A percentile compares a stretch with the other conserved stretches of the same genome.
phyloP scores from a whole-genome alignment of 2,329 filamentous ascomycete genomes.

The Nothomitra cinnamomea region DNA sequence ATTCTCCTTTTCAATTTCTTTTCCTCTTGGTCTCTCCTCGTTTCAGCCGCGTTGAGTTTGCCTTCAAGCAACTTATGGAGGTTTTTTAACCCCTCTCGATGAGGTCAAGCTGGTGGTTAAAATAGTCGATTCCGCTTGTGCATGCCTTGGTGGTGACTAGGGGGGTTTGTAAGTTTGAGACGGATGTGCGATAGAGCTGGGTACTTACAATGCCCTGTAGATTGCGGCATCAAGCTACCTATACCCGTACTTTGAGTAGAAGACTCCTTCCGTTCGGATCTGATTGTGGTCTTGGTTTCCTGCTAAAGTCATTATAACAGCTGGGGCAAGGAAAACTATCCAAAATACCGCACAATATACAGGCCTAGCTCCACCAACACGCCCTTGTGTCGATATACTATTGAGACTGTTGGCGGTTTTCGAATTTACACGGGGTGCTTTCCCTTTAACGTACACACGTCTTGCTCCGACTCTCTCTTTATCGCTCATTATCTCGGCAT shows the following conservation, averaged over 20 bases:
- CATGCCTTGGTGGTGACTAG: too few species aligned
- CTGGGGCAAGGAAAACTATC: not conserved
- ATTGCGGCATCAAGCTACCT: not conserved
- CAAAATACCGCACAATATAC: not conserved
- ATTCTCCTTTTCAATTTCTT: not conserved
- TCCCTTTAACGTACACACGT: not conserved
- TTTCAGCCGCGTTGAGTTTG: not conserved
- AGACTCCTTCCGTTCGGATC: too few species aligned
- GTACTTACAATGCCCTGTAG: not conserved
- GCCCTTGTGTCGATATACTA: not conserved
- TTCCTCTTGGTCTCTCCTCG: not conserved
- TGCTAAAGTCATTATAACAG: not conserved
- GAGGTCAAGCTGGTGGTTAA: too few species aligned
- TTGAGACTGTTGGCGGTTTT: not conserved
- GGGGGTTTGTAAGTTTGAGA: not conserved
- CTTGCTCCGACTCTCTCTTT: not conserved
- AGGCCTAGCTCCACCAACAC: not conserved
- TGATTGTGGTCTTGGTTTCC: not conserved
- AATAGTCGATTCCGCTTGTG: too few species aligned
- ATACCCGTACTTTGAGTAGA: not conserved
- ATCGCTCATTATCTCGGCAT: too few species aligned
- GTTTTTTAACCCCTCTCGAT: too few species aligned
- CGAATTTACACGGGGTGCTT: not conserved
- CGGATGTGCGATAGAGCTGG: not conserved
- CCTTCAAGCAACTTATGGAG: not conserved